Conservation (phyloP, 1,284 basidiomycete species). For the Cutaneotrichosporon sp. region DNA sequence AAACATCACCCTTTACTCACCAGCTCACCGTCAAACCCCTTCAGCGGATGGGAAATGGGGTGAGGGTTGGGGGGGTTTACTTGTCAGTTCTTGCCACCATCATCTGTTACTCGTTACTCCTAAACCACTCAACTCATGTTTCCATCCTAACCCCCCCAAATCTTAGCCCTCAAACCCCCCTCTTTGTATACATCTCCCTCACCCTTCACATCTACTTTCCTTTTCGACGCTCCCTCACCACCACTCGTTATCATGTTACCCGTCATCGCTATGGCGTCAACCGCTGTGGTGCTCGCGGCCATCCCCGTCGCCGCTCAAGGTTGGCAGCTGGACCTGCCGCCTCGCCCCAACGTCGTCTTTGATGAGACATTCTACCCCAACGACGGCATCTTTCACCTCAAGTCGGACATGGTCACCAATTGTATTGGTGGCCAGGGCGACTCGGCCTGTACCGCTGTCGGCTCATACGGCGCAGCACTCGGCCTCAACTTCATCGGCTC, state of each 20-base stretch:
- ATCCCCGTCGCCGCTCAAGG: neutral
- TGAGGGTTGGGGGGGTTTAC: too few species aligned
- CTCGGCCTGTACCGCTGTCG: neutral
- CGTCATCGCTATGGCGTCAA: constrained; percentile 1
- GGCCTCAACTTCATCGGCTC: constrained; percentile 3
- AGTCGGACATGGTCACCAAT: constrained; percentile 3
- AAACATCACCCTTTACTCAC: too few species aligned
- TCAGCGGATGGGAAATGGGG: too few species aligned
- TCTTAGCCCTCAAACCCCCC: neutral
- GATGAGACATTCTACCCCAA: constrained; percentile 9
- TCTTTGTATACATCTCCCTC: neutral
- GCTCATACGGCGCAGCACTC: constrained; percentile 5
- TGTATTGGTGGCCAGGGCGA: constrained; percentile 4
- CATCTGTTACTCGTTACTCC: neutral
- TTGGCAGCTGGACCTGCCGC: constrained; percentile 2
- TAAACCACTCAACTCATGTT: neutral
- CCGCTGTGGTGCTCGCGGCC: constrained; percentile 1
- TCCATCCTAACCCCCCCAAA: neutral
- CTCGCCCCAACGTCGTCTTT: constrained; percentile 5
- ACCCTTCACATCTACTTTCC: neutral
- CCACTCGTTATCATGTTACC: constrained; percentile 7
- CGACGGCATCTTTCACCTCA: constrained; percentile 8
- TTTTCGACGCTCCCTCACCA: neutral
- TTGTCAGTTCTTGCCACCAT: neutral
- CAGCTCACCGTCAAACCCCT: too few species aligned